Percentiles rank a stretch among this genome's conserved stretches.
Conservation (phyloP, 257 asterid genomes). For the Jacaranda mimosifolia region DNA sequence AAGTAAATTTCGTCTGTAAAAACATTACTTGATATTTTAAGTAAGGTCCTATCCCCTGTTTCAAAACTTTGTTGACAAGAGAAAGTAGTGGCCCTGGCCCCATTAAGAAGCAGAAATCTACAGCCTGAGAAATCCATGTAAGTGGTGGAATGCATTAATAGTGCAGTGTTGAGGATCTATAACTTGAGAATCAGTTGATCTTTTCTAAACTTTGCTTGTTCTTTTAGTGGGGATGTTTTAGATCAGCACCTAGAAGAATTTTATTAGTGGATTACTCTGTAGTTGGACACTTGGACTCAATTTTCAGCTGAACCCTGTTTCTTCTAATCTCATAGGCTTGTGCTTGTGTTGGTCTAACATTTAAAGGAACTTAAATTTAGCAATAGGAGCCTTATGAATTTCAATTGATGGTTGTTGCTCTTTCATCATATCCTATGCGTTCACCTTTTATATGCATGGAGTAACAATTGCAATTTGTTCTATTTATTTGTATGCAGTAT, state of each 20-base stretch:
- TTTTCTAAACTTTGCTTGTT: constrained; percentile 10
- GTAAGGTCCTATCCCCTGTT: not conserved
- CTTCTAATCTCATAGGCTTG: not conserved
- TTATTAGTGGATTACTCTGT: no score
- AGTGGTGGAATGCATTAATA: not conserved
- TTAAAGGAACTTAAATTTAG: no score
- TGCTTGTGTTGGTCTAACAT: no score
- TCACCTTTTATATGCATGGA: no score
- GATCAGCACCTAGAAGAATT: not conserved
- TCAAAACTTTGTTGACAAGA: not conserved
- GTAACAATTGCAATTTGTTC: not conserved
- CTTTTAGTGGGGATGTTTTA: not conserved
- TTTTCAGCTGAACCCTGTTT: not conserved
- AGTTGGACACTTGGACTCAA: constrained; percentile 11
- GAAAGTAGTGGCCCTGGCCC: not conserved
- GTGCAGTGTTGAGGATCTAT: not conserved
- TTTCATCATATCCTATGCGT: no score
- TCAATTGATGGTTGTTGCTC: constrained; percentile 17
- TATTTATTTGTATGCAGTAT: constrained; percentile 46
- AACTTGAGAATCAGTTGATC: not conserved
- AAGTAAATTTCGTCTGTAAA: not conserved
- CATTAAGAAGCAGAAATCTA: no score
- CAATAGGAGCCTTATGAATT: not conserved
- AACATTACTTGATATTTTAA: constrained; percentile 1
- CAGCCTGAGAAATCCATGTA: not conserved